Evolutionary conservation across 192 early-diverging fungal species (phyloP).

Genomic region (Mortierella claussenii): DNA sequence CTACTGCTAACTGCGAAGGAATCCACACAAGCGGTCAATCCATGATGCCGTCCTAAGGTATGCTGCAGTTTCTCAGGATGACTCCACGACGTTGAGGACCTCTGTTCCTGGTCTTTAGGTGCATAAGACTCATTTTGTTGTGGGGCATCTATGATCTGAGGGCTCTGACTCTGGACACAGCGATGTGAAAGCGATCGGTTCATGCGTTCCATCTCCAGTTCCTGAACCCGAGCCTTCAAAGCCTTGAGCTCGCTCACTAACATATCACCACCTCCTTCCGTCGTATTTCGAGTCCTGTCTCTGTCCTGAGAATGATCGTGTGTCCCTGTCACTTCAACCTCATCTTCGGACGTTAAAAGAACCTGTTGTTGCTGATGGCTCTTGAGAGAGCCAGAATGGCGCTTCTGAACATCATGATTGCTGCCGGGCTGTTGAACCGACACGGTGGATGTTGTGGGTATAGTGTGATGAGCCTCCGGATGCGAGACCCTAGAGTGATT

Average conservation of each 20-base stretch:
- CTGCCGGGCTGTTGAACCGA: too few relatives aligned
- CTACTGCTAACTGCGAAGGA: not conserved
- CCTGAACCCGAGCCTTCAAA: constrained; percentile 39
- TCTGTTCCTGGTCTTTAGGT: not conserved
- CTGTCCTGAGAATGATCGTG: constrained; percentile 7
- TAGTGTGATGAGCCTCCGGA: constrained; percentile 8
- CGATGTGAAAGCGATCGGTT: constrained; percentile 35
- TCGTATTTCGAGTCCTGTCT: constrained; percentile 14
- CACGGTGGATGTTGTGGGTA: not conserved
- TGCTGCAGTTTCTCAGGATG: constrained; percentile 35
- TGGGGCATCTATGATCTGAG: not conserved
- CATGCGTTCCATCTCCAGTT: constrained; percentile 47
- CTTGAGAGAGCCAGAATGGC: constrained; percentile 34
- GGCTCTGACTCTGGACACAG: constrained; percentile 23
- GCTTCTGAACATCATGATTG: constrained; percentile 7
- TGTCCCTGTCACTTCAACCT: constrained; percentile 4
- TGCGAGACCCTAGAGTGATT: constrained; percentile 10
- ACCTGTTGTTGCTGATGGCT: constrained; percentile 5
- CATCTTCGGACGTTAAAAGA: constrained; percentile 27
- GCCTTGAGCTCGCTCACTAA: constrained; percentile 45
- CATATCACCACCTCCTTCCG: constrained; percentile 11
- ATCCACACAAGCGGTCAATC: not conserved
- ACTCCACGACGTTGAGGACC: not conserved
- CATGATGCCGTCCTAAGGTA: constrained; percentile 13
- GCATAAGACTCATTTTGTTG: not conserved